phyloP scores from a whole-genome alignment of 495 filamentous ascomycete species.

The Parmelia sp. region DNA sequence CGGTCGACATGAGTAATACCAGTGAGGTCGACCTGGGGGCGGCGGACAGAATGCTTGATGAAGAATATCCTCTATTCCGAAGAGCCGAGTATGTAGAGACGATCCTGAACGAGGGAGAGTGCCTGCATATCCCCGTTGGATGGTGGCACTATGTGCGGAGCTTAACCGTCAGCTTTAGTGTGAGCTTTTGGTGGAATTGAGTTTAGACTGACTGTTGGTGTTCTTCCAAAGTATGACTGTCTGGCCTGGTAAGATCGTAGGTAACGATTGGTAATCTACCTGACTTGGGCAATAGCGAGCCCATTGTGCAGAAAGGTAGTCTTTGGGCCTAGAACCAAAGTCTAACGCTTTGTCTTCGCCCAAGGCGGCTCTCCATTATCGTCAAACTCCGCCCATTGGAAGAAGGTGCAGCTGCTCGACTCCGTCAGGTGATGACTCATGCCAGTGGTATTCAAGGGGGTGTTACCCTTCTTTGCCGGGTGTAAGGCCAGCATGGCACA shows the following conservation, averaged over 20 bases:
- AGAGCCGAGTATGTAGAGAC: conserved; percentile 67
- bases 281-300: neutral
- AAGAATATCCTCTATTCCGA: conserved; percentile 50
- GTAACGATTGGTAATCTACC: neutral
- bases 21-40: conserved; percentile 63
- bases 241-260: neutral
- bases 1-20: conserved; percentile 91
- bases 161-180: conserved; percentile 80
- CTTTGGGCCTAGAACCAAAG: neutral
- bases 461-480: conserved; percentile 60
- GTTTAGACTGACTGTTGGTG: neutral
- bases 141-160: conserved; percentile 99
- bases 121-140: conserved; percentile 83
- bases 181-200: conserved; percentile 97
- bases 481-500: conserved; percentile 73
- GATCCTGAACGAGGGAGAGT: conserved; percentile 73
- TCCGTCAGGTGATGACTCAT: conserved; percentile 11
- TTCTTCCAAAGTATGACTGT: too few species aligned
- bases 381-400: conserved; percentile 86
- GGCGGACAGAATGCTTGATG: conserved; percentile 48
- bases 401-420: conserved; percentile 58
- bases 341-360: conserved; percentile 30
- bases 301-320: neutral
- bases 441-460: neutral
- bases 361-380: conserved; percentile 76